phyloP scores from a whole-genome alignment of 805 yeast genomes.

The Saccharomycopsis schoenii region DNA sequence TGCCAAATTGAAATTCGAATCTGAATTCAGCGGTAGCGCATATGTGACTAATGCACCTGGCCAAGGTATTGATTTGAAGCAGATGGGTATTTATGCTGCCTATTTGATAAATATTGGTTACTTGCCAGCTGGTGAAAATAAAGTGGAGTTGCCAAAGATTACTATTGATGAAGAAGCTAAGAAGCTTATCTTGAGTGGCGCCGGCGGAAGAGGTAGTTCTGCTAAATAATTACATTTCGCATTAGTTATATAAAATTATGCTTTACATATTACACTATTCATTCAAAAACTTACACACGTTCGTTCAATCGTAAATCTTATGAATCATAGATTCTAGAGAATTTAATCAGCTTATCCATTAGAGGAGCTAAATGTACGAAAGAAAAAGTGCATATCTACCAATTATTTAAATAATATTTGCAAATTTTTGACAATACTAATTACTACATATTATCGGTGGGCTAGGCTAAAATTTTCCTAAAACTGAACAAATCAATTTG shows the following conservation, averaged over 20 bases:
- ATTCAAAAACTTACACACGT: too few relatives aligned
- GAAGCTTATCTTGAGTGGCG: conserved; percentile 50
- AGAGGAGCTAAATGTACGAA: too few relatives aligned
- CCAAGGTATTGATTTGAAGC: conserved; percentile 57
- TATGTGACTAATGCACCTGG: conserved; percentile 33
- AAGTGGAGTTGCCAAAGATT: conserved; percentile 44
- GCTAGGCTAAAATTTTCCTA: background rate
- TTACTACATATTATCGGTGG: background rate
- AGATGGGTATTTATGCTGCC: conserved; percentile 67
- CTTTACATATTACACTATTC: too few relatives aligned
- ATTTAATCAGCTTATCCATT: too few relatives aligned
- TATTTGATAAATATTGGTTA: conserved; percentile 76
- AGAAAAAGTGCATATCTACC: too few relatives aligned
- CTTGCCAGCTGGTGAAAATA: conserved; percentile 36
- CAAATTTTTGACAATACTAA: too few relatives aligned
- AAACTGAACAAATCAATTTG: too few relatives aligned
- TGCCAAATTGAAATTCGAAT: conserved; percentile 54
- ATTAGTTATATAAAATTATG: too few relatives aligned
- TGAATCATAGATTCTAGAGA: too few relatives aligned
- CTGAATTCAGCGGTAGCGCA: conserved; percentile 43
- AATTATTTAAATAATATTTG: too few relatives aligned
- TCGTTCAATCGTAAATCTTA: too few relatives aligned
- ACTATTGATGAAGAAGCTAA: conserved; percentile 47
- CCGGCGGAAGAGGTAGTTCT: conserved; percentile 68
- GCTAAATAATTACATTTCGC: conserved; percentile 22